phyloP scores from a whole-genome alignment of 768 basidiomycete genomes.

The Lentinula sp. region DNA sequence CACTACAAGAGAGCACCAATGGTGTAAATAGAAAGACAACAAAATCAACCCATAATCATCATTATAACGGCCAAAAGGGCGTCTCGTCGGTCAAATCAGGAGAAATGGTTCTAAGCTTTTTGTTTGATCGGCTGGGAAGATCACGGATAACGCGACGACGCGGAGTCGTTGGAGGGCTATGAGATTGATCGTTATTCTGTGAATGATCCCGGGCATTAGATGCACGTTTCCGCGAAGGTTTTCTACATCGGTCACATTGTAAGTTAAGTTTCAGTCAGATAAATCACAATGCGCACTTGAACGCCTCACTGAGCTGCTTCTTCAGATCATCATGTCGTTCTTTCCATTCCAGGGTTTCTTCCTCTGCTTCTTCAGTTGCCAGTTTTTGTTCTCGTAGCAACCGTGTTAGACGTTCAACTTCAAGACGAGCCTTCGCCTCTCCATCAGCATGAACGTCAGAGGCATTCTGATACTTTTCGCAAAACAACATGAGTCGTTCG shows the following conservation, averaged over 20 bases:
- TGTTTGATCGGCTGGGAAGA: neutral
- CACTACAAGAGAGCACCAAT: too few relatives aligned
- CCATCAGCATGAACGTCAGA: slow-evolving; percentile 24
- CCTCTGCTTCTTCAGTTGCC: neutral
- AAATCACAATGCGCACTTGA: neutral
- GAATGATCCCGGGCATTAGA: neutral
- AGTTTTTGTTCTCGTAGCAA: neutral
- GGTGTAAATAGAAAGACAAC: too few relatives aligned
- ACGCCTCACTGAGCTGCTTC: neutral
- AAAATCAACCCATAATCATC: too few relatives aligned
- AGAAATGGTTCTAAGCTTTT: neutral
- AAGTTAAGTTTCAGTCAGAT: neutral
- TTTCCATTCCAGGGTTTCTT: neutral
- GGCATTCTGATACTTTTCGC: slow-evolving; percentile 31
- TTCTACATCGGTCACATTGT: neutral
- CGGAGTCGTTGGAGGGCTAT: neutral
- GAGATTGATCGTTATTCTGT: neutral
- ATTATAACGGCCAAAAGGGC: too few relatives aligned
- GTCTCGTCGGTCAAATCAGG: neutral
- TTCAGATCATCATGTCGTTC: neutral
- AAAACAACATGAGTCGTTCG: slow-evolving; percentile 34
- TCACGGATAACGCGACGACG: slow-evolving; percentile 6
- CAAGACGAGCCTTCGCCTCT: slow-evolving; percentile 16
- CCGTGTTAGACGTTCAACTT: neutral
- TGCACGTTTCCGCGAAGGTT: neutral